Evolutionary conservation across 2,329 filamentous ascomycete species (phyloP).

Genomic region (Sporothrix variecibatus): DNA sequence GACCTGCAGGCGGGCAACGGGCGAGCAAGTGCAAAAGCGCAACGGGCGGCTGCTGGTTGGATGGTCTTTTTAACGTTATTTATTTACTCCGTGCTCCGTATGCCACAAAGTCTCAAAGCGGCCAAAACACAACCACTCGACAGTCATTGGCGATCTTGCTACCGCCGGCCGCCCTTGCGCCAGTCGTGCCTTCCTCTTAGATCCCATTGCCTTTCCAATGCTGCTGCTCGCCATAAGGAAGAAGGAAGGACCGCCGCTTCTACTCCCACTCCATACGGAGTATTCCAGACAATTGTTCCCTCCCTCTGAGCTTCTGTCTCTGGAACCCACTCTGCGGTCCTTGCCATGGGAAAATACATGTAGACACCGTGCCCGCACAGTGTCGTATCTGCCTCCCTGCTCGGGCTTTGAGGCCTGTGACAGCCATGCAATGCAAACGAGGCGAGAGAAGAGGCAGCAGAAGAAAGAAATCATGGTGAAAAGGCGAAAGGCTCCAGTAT

Average conservation of each 20-base stretch:
- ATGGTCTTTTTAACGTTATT: conserved; percentile 2
- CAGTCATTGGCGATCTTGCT: not conserved
- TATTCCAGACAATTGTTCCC: conserved; percentile 5
- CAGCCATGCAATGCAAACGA: not conserved
- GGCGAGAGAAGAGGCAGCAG: not conserved
- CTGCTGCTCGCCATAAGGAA: not conserved
- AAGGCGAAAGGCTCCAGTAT: not conserved
- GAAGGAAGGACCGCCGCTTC: not conserved
- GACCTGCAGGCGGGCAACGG: conserved; percentile 1
- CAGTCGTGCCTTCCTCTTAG: not conserved
- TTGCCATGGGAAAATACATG: not conserved
- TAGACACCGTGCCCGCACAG: conserved; percentile 25
- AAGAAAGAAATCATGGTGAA: not conserved
- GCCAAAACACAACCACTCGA: not conserved
- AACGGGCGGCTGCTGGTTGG: not conserved
- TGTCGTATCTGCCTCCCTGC: conserved; percentile 19
- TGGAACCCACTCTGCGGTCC: not conserved
- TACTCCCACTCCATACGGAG: not conserved
- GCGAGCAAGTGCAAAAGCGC: not conserved
- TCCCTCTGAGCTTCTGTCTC: not conserved
- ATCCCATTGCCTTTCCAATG: not conserved
- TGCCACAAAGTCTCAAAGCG: not conserved
- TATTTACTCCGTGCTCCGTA: not conserved
- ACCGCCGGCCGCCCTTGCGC: not conserved
- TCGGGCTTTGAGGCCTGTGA: not conserved